Conservation (phyloP, 2,329 filamentous ascomycete species). For the Raffaelea arxii region DNA sequence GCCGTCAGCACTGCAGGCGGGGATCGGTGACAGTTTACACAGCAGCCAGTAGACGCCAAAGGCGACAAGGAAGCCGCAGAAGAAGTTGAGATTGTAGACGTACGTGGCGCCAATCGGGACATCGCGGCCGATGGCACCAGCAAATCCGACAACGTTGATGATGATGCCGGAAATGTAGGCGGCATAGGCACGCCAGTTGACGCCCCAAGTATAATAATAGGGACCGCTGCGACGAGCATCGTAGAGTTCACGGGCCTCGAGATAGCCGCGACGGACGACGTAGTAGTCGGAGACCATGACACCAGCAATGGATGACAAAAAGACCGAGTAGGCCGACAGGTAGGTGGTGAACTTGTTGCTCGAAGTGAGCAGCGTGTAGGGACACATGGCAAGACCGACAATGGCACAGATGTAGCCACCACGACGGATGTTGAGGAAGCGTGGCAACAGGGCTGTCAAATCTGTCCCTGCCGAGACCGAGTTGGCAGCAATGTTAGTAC, state of each 20-base stretch:
- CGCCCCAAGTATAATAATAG: constrained; percentile 65
- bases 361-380: constrained; percentile 65
- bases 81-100: constrained; percentile 87
- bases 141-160: constrained; percentile 88
- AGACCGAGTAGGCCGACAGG: constrained; percentile 84
- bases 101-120: constrained; percentile 75
- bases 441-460: constrained; percentile 69
- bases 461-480: constrained; percentile 76
- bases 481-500: constrained; percentile 82
- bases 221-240: constrained; percentile 54
- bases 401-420: constrained; percentile 78
- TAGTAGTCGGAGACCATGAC: constrained; percentile 89
- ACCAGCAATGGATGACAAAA: constrained; percentile 88
- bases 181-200: constrained; percentile 75
- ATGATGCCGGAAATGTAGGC: constrained; percentile 78
- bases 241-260: constrained; percentile 72
- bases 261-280: constrained; percentile 69
- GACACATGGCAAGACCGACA: constrained; percentile 77
- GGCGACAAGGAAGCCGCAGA: constrained; percentile 70
- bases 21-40: constrained; percentile 60
- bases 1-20: constrained; percentile 53
- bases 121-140: constrained; percentile 59
- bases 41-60: constrained; percentile 57
- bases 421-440: constrained; percentile 75
- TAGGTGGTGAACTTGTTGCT: constrained; percentile 86